These are phyloP conservation scores for Crithidia acanthocephali DNA, from an alignment of 208 protist species.

Conservation along the genomic window DNA sequence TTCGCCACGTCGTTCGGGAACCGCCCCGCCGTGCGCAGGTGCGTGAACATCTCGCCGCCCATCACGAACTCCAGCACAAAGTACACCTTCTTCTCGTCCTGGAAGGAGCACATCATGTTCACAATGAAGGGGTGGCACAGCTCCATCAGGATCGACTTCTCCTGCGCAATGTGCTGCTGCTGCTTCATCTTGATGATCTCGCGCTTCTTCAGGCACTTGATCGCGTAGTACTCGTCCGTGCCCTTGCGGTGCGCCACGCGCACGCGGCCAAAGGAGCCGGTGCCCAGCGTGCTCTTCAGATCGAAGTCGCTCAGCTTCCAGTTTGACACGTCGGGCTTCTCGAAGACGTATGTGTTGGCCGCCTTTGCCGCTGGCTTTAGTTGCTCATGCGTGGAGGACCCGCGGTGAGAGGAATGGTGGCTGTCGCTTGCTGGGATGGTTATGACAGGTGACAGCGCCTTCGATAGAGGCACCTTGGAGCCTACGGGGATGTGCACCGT, in stretches of 20 bases:
- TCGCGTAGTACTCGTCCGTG: slow-evolving; percentile 87
- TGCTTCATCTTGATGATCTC: slow-evolving; percentile 91
- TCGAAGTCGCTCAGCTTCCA: slow-evolving; percentile 86
- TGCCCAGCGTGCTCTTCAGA: slow-evolving; percentile 88
- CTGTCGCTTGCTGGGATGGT: not conserved
- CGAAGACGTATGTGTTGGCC: slow-evolving; percentile 20
- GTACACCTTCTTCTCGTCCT: slow-evolving; percentile 93
- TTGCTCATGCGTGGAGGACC: not conserved
- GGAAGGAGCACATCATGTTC: slow-evolving; percentile 94
- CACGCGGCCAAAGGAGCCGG: slow-evolving; percentile 94
- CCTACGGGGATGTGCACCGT: slow-evolving; percentile 6
- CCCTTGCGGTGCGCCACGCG: slow-evolving; percentile 86
- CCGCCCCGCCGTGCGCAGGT: slow-evolving; percentile 81
- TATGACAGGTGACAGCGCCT: not conserved
- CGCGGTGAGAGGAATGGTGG: not conserved
- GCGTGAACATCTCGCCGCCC: slow-evolving; percentile 92
- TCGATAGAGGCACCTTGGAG: not conserved
- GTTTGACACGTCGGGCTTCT: slow-evolving; percentile 73
- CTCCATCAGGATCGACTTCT: slow-evolving; percentile 91
- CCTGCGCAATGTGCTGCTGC: slow-evolving; percentile 86
- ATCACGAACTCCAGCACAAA: slow-evolving; percentile 95
- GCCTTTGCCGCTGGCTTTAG: not conserved
- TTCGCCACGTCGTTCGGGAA: slow-evolving; percentile 89
- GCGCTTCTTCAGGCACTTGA: slow-evolving; percentile 92
- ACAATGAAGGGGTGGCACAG: slow-evolving; percentile 95